Evolutionary conservation across 495 filamentous ascomycete genomes (phyloP).

Genomic region (Hypoxylon intermedium): DNA sequence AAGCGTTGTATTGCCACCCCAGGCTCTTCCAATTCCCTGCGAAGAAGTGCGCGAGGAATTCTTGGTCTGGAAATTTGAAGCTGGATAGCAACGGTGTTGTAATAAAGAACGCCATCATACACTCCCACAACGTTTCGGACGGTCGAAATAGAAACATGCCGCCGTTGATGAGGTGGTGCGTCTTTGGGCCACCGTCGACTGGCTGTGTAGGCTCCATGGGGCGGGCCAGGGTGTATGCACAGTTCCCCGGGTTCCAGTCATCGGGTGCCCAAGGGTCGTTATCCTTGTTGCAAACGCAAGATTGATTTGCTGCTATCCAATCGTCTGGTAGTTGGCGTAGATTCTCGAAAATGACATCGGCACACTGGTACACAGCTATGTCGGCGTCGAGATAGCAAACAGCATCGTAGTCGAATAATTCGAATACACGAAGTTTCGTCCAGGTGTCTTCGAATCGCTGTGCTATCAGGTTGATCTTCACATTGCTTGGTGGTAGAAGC

Average conservation of each 20-base stretch:
- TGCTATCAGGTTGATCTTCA: slow-evolving; percentile 44
- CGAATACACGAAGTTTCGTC: slow-evolving; percentile 63
- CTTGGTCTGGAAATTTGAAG: slow-evolving; percentile 61
- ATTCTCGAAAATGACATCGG: slow-evolving; percentile 54
- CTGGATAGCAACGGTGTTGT: slow-evolving; percentile 42
- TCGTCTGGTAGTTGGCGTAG: slow-evolving; percentile 33
- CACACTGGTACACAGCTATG: slow-evolving; percentile 55
- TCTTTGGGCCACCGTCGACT: slow-evolving; percentile 34
- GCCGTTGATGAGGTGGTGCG: slow-evolving; percentile 9
- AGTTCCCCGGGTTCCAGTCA: slow-evolving; percentile 58
- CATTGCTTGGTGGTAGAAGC: slow-evolving; percentile 40
- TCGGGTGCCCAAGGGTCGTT: slow-evolving; percentile 54
- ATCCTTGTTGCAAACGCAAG: slow-evolving; percentile 62
- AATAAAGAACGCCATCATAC: slow-evolving; percentile 40
- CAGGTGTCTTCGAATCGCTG: slow-evolving; percentile 61
- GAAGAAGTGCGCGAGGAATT: slow-evolving; percentile 60
- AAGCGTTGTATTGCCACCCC: slow-evolving; percentile 60
- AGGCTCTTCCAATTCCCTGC: slow-evolving; percentile 50
- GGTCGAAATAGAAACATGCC: slow-evolving; percentile 18
- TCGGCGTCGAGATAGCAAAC: slow-evolving; percentile 61
- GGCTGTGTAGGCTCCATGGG: slow-evolving; percentile 41
- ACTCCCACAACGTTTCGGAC: slow-evolving; percentile 2
- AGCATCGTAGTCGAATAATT: slow-evolving; percentile 48
- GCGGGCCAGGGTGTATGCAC: slow-evolving; percentile 55
- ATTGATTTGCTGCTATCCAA: slow-evolving; percentile 59